These are phyloP conservation scores for Pythium volutum DNA, from an alignment of 352 stramenopile species.

Conservation along the genomic window DNA sequence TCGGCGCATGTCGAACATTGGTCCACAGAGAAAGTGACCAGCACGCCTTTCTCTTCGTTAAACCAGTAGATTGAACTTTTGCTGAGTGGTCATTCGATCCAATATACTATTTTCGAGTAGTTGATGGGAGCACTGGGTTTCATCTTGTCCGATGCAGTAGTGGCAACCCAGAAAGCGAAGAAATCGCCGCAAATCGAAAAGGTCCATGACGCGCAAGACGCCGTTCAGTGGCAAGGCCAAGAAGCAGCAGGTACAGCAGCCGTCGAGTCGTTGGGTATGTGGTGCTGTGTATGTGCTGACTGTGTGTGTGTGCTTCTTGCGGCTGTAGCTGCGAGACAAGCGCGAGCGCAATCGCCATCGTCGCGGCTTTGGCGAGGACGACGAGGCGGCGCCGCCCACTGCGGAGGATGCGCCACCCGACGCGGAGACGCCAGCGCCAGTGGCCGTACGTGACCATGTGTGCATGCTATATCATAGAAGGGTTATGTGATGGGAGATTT, in stretches of 20 bases:
- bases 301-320: background rate
- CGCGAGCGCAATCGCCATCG: slow-evolving; percentile 57
- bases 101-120: slow-evolving; percentile 12
- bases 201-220: slow-evolving; percentile 50
- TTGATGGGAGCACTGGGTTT: too few relatives aligned
- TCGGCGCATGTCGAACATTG: slow-evolving; percentile 6
- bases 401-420: slow-evolving; percentile 1
- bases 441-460: background rate
- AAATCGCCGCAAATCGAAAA: background rate
- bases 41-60: background rate
- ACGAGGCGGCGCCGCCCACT: slow-evolving; percentile 22
- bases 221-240: slow-evolving; percentile 88
- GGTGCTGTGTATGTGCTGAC: background rate
- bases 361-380: slow-evolving; percentile 11
- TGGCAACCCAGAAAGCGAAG: background rate
- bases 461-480: background rate
- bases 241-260: slow-evolving; percentile 70
- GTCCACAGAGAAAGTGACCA: slow-evolving; percentile 35
- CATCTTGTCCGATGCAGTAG: background rate
- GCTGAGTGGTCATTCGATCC: background rate
- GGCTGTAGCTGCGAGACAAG: slow-evolving; percentile 62
- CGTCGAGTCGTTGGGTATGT: background rate
- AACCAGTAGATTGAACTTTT: slow-evolving; percentile 10
- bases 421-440: background rate
- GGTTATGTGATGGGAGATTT: background rate